Evolutionary conservation across 768 basidiomycete species (phyloP).

Genomic region (Calocybe indica): DNA sequence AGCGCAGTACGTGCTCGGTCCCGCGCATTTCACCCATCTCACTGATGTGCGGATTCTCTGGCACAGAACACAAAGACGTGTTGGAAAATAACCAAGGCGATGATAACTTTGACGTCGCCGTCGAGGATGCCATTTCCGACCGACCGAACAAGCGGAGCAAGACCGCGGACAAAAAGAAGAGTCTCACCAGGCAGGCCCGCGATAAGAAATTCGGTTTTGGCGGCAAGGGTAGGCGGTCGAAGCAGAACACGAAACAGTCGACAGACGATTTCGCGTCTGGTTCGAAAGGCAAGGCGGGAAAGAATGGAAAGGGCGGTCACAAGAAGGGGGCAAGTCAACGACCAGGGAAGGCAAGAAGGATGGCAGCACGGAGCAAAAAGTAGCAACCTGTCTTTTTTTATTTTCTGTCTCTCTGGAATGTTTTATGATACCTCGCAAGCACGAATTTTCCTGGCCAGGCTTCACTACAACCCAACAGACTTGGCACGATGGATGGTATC

Average conservation of each 20-base stretch:
- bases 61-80: constrained; percentile 76
- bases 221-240: constrained; percentile 59
- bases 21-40: background rate
- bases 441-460: too few species aligned
- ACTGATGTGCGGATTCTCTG: background rate
- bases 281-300: constrained; percentile 25
- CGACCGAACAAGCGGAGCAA: constrained; percentile 51
- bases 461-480: too few species aligned
- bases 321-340: constrained; percentile 36
- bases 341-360: constrained; percentile 55
- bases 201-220: constrained; percentile 84
- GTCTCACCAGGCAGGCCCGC: constrained; percentile 51
- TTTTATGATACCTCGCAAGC: too few species aligned
- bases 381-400: constrained; percentile 8
- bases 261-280: constrained; percentile 66
- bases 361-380: constrained; percentile 32
- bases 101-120: constrained; percentile 81
- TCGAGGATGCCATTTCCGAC: constrained; percentile 84
- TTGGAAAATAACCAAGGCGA: constrained; percentile 61
- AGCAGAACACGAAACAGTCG: constrained; percentile 78
- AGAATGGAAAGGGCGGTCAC: constrained; percentile 19
- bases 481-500: too few species aligned
- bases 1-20: constrained; percentile 63
- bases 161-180: constrained; percentile 25
- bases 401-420: too few species aligned